Conservation (phyloP, 208 protist species). For the Leishmania major region DNA sequence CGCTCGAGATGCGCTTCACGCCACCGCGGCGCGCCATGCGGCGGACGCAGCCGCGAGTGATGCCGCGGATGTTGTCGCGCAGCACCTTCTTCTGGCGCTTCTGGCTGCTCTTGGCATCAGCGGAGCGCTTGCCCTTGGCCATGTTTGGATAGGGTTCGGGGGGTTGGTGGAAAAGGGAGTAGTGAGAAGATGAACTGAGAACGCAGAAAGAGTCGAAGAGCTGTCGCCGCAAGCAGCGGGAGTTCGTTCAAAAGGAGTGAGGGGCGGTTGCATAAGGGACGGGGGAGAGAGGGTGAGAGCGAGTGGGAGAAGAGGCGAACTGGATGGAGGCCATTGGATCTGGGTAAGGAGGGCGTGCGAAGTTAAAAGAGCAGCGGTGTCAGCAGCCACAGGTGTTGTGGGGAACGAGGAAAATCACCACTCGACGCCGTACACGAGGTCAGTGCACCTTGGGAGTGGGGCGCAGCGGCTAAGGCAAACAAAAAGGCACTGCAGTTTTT, state of each 20-base stretch:
- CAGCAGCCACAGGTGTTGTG: neutral
- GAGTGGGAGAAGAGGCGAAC: neutral
- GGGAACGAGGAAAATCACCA: neutral
- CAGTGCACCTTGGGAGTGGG: neutral
- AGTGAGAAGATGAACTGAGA: neutral
- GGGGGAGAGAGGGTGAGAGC: neutral
- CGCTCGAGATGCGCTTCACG: slow-evolving; percentile 89
- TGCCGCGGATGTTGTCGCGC: slow-evolving; percentile 87
- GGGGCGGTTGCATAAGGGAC: neutral
- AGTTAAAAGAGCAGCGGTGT: too few relatives aligned
- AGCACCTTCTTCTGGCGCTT: slow-evolving; percentile 89
- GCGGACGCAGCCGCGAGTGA: slow-evolving; percentile 87
- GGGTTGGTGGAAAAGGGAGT: neutral
- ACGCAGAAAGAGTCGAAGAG: neutral
- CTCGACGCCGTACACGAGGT: neutral
- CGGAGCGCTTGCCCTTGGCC: slow-evolving; percentile 81
- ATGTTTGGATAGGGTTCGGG: slow-evolving; percentile 28
- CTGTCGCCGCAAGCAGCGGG: neutral
- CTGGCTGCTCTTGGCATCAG: slow-evolving; percentile 66
- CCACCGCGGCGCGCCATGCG: slow-evolving; percentile 92
- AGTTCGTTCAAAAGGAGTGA: neutral
- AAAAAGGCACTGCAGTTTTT: neutral
- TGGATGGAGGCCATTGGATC: neutral
- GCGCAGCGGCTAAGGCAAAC: neutral
- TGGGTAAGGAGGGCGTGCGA: neutral